Conservation (phyloP, 2,329 filamentous ascomycete genomes). For the Lachnellula suecica region DNA sequence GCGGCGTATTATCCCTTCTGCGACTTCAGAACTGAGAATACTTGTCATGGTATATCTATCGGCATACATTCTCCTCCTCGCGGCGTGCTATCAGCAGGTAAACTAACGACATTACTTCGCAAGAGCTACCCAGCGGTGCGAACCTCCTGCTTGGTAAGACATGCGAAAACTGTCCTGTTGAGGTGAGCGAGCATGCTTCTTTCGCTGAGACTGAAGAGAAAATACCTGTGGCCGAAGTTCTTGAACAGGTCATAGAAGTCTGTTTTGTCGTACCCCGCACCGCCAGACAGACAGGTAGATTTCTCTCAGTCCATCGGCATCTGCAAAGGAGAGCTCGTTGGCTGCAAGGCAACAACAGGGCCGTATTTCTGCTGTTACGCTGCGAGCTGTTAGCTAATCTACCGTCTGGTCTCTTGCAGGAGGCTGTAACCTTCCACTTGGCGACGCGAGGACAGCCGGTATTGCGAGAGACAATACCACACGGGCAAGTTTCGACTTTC, state of each 20-base stretch:
- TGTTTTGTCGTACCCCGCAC: slow-evolving; percentile 63
- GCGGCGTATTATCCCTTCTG: background rate
- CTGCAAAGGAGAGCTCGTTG: slow-evolving; percentile 57
- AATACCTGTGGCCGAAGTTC: slow-evolving; percentile 52
- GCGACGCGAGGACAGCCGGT: no score
- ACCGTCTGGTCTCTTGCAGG: no score
- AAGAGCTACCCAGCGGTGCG: no score
- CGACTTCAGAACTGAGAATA: background rate
- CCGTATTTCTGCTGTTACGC: no score
- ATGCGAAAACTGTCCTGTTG: background rate
- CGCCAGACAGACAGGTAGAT: slow-evolving; percentile 59
- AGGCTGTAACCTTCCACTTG: no score
- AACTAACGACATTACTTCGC: background rate
- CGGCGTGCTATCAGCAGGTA: background rate
- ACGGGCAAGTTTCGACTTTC: no score
- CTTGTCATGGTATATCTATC: background rate
- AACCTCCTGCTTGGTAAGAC: no score
- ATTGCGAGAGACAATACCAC: no score
- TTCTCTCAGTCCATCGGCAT: slow-evolving; percentile 54
- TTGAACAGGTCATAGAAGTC: slow-evolving; percentile 60
- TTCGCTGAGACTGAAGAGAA: slow-evolving; percentile 6
- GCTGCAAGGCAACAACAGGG: slow-evolving; percentile 54
- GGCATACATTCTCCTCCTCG: background rate
- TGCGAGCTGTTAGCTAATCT: no score
- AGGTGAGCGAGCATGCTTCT: background rate